phyloP scores from a whole-genome alignment of 371 early-diverging fungal species.

The Nematocida parisii region DNA sequence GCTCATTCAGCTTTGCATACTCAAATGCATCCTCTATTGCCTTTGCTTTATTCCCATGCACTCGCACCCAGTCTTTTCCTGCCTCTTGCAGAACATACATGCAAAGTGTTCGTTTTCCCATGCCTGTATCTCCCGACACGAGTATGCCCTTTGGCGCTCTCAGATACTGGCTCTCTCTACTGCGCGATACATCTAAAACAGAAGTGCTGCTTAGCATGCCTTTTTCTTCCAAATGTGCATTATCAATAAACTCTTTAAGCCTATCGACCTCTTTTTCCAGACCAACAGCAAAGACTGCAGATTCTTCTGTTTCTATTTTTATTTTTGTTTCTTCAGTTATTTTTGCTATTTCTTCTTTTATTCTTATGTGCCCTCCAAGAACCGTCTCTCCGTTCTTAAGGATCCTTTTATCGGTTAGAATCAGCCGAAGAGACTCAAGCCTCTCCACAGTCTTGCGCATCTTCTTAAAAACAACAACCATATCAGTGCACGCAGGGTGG shows the following conservation, averaged over 20 bases:
- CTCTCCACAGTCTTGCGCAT: constrained; percentile 41
- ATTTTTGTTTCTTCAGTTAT: constrained; percentile 36
- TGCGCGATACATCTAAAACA: background rate
- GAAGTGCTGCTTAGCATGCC: background rate
- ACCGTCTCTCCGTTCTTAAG: background rate
- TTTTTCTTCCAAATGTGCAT: background rate
- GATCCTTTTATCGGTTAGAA: constrained; percentile 35
- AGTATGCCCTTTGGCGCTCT: constrained; percentile 1
- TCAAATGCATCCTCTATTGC: constrained; percentile 33
- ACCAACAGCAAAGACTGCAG: constrained; percentile 8
- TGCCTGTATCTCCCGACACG: constrained; percentile 27
- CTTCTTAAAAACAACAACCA: constrained; percentile 15
- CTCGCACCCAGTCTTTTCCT: constrained; percentile 40
- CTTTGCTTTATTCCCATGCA: background rate
- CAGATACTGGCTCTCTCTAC: background rate
- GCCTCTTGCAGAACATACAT: constrained; percentile 14
- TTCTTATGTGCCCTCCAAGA: constrained; percentile 21
- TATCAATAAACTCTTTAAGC: constrained; percentile 10
- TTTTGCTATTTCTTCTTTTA: constrained; percentile 2
- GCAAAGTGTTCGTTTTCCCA: constrained; percentile 47
- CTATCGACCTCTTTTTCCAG: constrained; percentile 21
- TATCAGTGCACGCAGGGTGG: background rate
- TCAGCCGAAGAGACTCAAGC: constrained; percentile 30
- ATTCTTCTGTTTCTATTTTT: constrained; percentile 22
- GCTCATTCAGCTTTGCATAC: constrained; percentile 57